These are phyloP conservation scores for Senna tora DNA, from an alignment of 306 rosid species.

Conservation along the genomic window DNA sequence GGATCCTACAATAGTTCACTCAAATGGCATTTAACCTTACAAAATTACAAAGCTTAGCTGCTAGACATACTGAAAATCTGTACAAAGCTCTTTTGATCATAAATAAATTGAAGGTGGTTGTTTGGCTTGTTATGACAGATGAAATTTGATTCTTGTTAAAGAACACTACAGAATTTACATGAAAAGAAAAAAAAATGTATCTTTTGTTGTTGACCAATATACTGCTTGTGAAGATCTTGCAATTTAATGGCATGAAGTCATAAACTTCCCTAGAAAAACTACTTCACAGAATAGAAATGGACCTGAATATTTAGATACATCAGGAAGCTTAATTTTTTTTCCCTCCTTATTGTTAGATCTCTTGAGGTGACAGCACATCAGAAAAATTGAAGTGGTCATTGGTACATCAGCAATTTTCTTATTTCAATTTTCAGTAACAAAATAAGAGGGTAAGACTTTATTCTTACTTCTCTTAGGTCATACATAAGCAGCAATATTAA, in stretches of 20 bases:
- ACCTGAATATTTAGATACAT: conserved; percentile 9
- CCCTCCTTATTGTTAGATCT: neutral
- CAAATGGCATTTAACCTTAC: neutral
- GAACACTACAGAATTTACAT: conserved; percentile 1
- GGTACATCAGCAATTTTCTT: neutral
- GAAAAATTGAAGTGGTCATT: neutral
- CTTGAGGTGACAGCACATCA: neutral
- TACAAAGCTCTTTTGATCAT: neutral
- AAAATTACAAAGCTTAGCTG: neutral
- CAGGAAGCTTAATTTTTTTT: neutral
- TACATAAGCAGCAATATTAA: conserved; percentile 31
- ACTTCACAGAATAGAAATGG: neutral
- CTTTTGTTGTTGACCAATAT: neutral
- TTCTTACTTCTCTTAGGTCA: conserved; percentile 25
- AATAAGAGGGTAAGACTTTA: conserved; percentile 37
- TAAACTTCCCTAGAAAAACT: conserved; percentile 25
- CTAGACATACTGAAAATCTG: neutral
- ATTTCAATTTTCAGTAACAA: neutral
- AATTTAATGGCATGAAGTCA: conserved; percentile 5
- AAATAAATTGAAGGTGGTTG: neutral
- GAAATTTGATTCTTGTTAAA: neutral
- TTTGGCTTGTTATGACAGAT: neutral
- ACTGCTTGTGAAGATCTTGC: neutral
- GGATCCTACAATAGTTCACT: neutral
- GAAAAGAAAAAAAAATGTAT: conserved; percentile 7